Conservation (phyloP, 176 grass and related monocot species). For the Coix lacrymajobi region DNA sequence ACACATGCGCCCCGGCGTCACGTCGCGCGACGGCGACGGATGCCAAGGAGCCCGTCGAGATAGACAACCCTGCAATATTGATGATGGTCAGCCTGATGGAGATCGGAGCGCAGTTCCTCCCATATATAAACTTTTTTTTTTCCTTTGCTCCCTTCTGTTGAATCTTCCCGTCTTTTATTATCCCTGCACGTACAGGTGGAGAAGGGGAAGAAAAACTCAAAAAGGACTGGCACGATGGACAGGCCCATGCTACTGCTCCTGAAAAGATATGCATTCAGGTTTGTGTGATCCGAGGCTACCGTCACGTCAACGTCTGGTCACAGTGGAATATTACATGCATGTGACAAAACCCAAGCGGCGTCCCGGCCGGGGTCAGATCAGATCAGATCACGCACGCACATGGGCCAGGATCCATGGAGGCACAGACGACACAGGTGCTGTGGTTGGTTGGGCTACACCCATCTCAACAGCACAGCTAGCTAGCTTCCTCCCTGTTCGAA, state of each 20-base stretch:
- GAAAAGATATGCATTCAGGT: conserved; percentile 16
- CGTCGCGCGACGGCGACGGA: conserved; percentile 28
- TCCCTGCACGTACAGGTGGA: not conserved
- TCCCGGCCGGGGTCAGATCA: conserved; percentile 22
- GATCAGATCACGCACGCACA: conserved; percentile 28
- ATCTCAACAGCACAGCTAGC: conserved; percentile 26
- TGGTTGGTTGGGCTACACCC: conserved; percentile 37
- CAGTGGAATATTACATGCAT: conserved; percentile 11
- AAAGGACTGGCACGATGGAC: not conserved
- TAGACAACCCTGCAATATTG: conserved; percentile 14
- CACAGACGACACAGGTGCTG: not conserved
- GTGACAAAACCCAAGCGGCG: not conserved
- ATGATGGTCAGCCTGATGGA: not conserved
- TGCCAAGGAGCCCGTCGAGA: not conserved
- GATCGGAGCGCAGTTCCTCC: not conserved
- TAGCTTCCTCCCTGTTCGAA: not conserved
- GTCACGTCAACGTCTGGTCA: conserved; percentile 24
- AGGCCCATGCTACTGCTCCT: conserved; percentile 11
- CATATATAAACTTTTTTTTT: not conserved
- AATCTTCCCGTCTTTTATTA: not conserved
- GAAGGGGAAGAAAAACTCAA: not conserved
- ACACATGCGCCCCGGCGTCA: conserved; percentile 22
- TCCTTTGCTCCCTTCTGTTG: not conserved
- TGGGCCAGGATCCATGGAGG: not conserved
- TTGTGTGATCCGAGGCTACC: conserved; percentile 19